These are phyloP conservation scores for Aspergillus aculeatinus DNA, from an alignment of 2,329 filamentous ascomycete genomes.

Conservation along the genomic window DNA sequence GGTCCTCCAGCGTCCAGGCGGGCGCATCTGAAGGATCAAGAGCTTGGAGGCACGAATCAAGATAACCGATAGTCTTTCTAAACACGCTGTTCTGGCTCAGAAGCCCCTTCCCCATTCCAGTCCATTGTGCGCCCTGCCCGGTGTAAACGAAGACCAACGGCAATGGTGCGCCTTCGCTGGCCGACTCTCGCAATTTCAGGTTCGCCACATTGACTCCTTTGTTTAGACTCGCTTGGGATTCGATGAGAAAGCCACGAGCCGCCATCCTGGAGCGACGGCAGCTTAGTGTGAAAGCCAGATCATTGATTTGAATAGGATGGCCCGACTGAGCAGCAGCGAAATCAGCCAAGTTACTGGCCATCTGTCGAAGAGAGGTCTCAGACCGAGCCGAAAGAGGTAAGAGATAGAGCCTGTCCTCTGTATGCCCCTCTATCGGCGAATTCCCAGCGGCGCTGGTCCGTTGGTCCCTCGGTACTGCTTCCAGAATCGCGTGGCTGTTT, in stretches of 20 bases:
- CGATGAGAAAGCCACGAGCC: neutral
- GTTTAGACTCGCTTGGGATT: neutral
- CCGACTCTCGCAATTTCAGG: neutral
- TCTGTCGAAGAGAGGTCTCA: neutral
- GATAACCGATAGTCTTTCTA: constrained; percentile 6
- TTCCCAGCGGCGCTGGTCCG: too few species aligned
- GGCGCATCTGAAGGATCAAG: neutral
- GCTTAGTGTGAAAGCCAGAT: constrained; percentile 15
- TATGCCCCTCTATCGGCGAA: too few species aligned
- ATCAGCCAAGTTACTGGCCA: too few species aligned
- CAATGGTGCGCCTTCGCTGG: neutral
- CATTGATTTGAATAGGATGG: neutral
- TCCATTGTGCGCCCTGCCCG: constrained; percentile 38
- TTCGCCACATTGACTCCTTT: neutral
- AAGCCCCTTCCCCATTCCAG: constrained; percentile 29
- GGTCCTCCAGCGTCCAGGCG: constrained; percentile 9
- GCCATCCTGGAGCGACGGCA: constrained; percentile 5
- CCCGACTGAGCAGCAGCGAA: neutral
- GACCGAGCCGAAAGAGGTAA: neutral
- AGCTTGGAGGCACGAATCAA: neutral
- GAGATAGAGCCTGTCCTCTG: too few species aligned
- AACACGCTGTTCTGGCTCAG: constrained; percentile 18
- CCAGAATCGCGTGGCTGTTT: too few species aligned
- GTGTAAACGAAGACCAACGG: constrained; percentile 31
- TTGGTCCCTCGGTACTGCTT: too few species aligned